Percentiles rank a stretch among this genome's conserved stretches.
Evolutionary conservation across 148 eudicot genomes (phyloP).

Genomic region (Diospyros lotus): DNA sequence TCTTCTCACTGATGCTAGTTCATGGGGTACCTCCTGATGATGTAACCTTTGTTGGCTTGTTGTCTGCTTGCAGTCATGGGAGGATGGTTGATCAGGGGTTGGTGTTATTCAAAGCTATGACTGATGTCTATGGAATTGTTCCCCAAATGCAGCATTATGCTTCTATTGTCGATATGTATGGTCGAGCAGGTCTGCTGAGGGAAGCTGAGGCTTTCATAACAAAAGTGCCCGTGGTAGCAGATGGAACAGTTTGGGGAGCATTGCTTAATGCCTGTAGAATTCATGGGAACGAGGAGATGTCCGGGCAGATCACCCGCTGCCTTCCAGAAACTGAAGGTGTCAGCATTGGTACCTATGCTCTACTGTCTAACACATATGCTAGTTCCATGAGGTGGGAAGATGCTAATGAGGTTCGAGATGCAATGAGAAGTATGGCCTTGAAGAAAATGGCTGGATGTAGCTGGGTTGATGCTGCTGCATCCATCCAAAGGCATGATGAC

Average conservation of each 20-base stretch:
- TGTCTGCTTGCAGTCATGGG: constrained; percentile 24
- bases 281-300: constrained; percentile 25
- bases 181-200: constrained; percentile 23
- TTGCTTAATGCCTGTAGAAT: constrained; percentile 24
- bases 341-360: constrained; percentile 19
- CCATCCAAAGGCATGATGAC: not conserved
- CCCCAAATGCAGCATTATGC: constrained; percentile 22
- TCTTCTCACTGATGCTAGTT: constrained; percentile 24
- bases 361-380: constrained; percentile 18
- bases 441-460: constrained; percentile 24
- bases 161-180: constrained; percentile 23
- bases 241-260: constrained; percentile 26
- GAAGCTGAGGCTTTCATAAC: constrained; percentile 22
- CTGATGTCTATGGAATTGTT: constrained; percentile 10
- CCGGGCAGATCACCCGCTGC: not conserved
- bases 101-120: constrained; percentile 25
- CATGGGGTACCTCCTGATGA: constrained; percentile 19
- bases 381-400: constrained; percentile 23
- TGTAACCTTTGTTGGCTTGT: constrained; percentile 19
- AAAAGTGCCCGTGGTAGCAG: constrained; percentile 21
- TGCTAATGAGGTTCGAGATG: constrained; percentile 20
- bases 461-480: constrained; percentile 17
- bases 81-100: constrained; percentile 22
- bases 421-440: constrained; percentile 15
- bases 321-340: constrained; percentile 16